These are phyloP conservation scores for Pichia occidentalis DNA, from an alignment of 805 yeast species.

Conservation along the genomic window DNA sequence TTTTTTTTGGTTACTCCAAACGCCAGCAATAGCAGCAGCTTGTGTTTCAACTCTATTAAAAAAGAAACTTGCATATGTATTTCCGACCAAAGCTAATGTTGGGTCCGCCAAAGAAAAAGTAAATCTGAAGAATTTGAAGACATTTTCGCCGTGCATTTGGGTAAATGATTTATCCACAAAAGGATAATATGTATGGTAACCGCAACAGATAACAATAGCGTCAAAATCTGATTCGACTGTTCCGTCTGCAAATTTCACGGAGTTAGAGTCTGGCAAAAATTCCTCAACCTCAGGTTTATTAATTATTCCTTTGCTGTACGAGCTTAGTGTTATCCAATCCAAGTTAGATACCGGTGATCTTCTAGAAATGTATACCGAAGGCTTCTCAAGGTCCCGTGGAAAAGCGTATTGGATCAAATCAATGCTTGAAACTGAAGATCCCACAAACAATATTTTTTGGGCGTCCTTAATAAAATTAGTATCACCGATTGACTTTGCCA, in stretches of 20 bases:
- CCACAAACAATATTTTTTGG: slow-evolving; percentile 38
- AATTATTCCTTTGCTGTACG: slow-evolving; percentile 15
- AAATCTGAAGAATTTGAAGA: slow-evolving; percentile 21
- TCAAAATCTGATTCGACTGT: slow-evolving; percentile 30
- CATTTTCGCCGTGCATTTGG: slow-evolving; percentile 5
- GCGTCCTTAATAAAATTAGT: slow-evolving; percentile 35
- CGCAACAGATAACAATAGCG: slow-evolving; percentile 43
- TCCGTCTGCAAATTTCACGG: slow-evolving; percentile 31
- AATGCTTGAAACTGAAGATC: slow-evolving; percentile 35
- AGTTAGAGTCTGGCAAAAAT: slow-evolving; percentile 15
- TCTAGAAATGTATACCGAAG: slow-evolving; percentile 20
- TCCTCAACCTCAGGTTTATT: slow-evolving; percentile 17
- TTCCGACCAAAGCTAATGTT: slow-evolving; percentile 37
- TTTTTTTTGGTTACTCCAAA: slow-evolving; percentile 39
- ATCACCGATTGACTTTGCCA: slow-evolving; percentile 48
- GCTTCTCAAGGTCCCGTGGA: slow-evolving; percentile 22
- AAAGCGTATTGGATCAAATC: slow-evolving; percentile 35
- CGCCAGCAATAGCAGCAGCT: slow-evolving; percentile 49
- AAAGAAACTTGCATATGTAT: slow-evolving; percentile 36
- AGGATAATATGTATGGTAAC: slow-evolving; percentile 42
- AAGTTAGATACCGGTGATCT: slow-evolving; percentile 1
- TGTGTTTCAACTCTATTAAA: slow-evolving; percentile 45
- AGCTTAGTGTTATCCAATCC: slow-evolving; percentile 12
- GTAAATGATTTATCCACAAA: slow-evolving; percentile 24
- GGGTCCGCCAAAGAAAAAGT: slow-evolving; percentile 39